Base-by-base conservation (phyloP, 2,329 filamentous ascomycete genomes). In the Sporothrix mexicana region DNA sequence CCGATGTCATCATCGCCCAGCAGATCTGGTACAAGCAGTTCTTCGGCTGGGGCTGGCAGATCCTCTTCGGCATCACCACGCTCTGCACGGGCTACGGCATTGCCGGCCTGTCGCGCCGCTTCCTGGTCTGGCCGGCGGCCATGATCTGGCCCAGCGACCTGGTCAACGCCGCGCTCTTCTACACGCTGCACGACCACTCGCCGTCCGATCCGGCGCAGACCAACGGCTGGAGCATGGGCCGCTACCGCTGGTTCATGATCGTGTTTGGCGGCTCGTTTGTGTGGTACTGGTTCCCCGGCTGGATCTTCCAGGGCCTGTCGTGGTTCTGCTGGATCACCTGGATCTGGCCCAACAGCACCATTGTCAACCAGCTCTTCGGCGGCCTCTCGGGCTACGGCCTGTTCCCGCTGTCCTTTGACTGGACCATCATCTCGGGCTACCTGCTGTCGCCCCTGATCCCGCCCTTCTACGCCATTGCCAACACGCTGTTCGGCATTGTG, bases 81-180 rank as follows among this genome's bases (percentile, higher is more conserved):
- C 87, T 91, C 73, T 84, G 88, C 77, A 88, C 90, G 73, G 90
- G 90, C 6, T 90, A 90, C 75, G 89, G 89, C 2, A 81, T 91
- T 43, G 90, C 90, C 8, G 89, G 89, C 2, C 78, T 91, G 72
- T 83, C 85, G 41, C 83, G 88, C 25, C 84, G 87, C 49, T 91
- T 89, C 80, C 84, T 91, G 41, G 85, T 89, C 36, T 87, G 83
- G 80, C 89, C 88, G 1, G 88, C 89, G 2, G 85, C 88, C 70
- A 91, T 91, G 88, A 87, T 91, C 69, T 91, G 89, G 88, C 89
- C 89, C 0, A 83, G 85, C 25, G 85, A 87, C 41, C 81, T 90
- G 47, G 87, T 90, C 77, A 91, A 89, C 77, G 85, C 86, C 55
- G 84, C 88, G 1, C 84, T 92, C 47, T 90, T 91, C 79, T 86